Conservation (phyloP, 1,284 basidiomycete species). For the Peniophora sp. region DNA sequence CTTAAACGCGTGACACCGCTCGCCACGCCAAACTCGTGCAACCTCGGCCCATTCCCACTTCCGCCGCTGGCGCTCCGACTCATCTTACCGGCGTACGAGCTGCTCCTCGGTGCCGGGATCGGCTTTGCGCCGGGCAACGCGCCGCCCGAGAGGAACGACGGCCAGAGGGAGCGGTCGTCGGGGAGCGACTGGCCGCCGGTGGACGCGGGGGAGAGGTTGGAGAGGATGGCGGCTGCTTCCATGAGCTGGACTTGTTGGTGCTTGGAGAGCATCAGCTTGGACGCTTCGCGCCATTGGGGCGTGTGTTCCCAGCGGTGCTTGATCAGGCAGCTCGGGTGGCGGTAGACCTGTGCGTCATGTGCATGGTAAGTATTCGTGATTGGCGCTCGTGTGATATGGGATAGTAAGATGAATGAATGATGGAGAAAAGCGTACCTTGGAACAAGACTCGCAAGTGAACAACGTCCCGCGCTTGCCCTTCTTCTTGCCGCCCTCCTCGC, state of each 20-base stretch:
- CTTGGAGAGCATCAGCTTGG: slow-evolving; percentile 90
- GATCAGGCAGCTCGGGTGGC: slow-evolving; percentile 90
- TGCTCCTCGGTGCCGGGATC: slow-evolving; percentile 22
- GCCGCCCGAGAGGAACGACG: slow-evolving; percentile 67
- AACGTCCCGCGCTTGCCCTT: slow-evolving; percentile 73
- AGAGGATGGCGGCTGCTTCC: slow-evolving; percentile 93
- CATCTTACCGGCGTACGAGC: slow-evolving; percentile 31
- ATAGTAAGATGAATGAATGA: neutral
- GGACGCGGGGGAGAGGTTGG: slow-evolving; percentile 64
- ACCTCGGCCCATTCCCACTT: slow-evolving; percentile 36
- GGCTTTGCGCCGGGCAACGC: slow-evolving; percentile 33
- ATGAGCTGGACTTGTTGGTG: slow-evolving; percentile 98
- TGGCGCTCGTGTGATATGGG: neutral
- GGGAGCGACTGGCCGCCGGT: slow-evolving; percentile 75
- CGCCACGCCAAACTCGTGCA: slow-evolving; percentile 54
- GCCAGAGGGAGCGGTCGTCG: slow-evolving; percentile 87
- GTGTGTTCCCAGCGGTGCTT: slow-evolving; percentile 98
- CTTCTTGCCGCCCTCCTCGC: slow-evolving; percentile 32
- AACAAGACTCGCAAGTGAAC: slow-evolving; percentile 89
- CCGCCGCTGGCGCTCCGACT: slow-evolving; percentile 22
- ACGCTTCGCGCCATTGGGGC: slow-evolving; percentile 94
- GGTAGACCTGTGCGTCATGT: slow-evolving; percentile 64
- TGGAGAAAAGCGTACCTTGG: slow-evolving; percentile 61
- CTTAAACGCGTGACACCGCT: slow-evolving; percentile 44
- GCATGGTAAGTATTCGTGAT: slow-evolving; percentile 7